phyloP scores from a whole-genome alignment of 768 basidiomycete species.

The Lactifluus echinatus region DNA sequence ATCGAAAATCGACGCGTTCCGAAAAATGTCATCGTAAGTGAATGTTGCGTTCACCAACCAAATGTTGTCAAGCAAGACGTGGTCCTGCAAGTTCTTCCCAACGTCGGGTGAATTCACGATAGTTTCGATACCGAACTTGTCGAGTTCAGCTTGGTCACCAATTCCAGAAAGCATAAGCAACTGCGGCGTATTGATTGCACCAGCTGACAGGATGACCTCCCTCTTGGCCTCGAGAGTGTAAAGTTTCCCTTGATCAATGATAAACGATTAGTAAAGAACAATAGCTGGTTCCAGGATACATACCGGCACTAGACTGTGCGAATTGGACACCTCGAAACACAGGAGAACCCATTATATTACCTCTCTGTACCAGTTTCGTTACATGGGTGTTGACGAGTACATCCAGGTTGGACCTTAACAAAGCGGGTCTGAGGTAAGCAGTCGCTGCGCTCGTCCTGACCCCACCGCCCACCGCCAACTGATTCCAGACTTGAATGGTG shows the following conservation, averaged over 20 bases:
- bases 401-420: neutral
- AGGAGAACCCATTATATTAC: neutral
- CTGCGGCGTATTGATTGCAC: slow-evolving; percentile 21
- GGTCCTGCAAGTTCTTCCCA: too few species aligned
- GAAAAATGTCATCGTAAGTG: too few species aligned
- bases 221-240: slow-evolving; percentile 1
- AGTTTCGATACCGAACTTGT: too few species aligned
- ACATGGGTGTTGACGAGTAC: slow-evolving; percentile 1
- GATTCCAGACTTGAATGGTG: too few species aligned
- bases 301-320: neutral
- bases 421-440: neutral
- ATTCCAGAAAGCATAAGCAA: slow-evolving; percentile 22
- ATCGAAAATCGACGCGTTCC: too few species aligned
- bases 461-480: too few species aligned
- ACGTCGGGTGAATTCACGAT: too few species aligned
- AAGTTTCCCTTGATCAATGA: neutral
- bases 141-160: slow-evolving; percentile 9
- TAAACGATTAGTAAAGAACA: neutral
- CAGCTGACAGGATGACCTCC: slow-evolving; percentile 19
- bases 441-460: neutral
- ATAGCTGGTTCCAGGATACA: neutral
- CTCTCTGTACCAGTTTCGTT: neutral
- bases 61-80: too few species aligned
- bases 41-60: too few species aligned
- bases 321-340: slow-evolving; percentile 3